phyloP scores from a whole-genome alignment of 1,284 basidiomycete genomes.

The Meira miltonrushii region DNA sequence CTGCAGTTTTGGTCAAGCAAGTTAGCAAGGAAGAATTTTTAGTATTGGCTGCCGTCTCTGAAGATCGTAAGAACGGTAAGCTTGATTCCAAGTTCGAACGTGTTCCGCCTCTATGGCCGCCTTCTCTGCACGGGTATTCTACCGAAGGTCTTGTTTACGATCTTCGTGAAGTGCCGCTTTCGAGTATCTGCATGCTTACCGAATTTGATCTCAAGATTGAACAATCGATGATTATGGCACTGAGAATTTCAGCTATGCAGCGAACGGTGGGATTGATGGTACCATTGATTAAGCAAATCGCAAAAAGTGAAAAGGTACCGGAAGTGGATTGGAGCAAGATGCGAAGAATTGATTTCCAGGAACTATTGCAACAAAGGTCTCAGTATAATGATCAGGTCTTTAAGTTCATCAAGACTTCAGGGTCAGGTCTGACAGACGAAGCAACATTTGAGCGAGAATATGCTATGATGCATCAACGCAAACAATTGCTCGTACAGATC shows the following conservation, averaged over 20 bases:
- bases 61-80: constrained; percentile 58
- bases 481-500: constrained; percentile 68
- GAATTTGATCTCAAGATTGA: constrained; percentile 64
- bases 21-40: constrained; percentile 63
- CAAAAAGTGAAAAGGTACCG: background rate
- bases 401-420: constrained; percentile 10
- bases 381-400: constrained; percentile 22
- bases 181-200: constrained; percentile 74
- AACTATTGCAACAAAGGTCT: constrained; percentile 66
- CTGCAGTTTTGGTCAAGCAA: constrained; percentile 71
- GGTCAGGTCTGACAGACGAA: constrained; percentile 5
- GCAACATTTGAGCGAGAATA: constrained; percentile 60
- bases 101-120: constrained; percentile 61
- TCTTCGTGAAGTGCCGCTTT: constrained; percentile 63
- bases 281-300: constrained; percentile 7
- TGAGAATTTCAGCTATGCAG: constrained; percentile 63
- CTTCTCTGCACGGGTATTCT: constrained; percentile 47
- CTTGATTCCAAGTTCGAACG: constrained; percentile 5
- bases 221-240: constrained; percentile 46
- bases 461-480: constrained; percentile 66
- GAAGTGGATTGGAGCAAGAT: constrained; percentile 72
- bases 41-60: constrained; percentile 65
- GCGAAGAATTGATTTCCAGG: constrained; percentile 86
- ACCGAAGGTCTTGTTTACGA: constrained; percentile 66
- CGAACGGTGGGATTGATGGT: constrained; percentile 24